phyloP scores from a whole-genome alignment of 169 alveolate genomes.

The Eimeria sp. region DNA sequence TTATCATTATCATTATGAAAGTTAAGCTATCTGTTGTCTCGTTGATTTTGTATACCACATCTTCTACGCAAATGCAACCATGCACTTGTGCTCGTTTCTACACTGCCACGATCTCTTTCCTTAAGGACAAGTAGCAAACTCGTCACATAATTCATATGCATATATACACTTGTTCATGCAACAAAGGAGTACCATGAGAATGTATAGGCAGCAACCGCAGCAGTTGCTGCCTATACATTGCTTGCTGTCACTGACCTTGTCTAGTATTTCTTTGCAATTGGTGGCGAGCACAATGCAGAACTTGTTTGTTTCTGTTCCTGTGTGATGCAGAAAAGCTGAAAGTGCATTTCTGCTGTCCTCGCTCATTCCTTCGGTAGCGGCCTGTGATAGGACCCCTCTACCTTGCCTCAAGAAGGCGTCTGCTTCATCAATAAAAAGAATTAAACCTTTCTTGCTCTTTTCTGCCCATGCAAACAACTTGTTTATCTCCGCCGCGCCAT shows the following conservation, averaged over 20 bases:
- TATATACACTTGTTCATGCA: too few species aligned
- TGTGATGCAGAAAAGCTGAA: conserved; percentile 97
- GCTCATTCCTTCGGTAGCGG: conserved; percentile 89
- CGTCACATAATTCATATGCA: too few species aligned
- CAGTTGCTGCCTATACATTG: too few species aligned
- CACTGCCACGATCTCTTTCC: background rate
- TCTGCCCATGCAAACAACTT: conserved; percentile 98
- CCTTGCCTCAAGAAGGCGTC: conserved; percentile 96
- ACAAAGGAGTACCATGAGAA: too few species aligned
- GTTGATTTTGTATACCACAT: too few species aligned
- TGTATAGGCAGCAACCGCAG: too few species aligned
- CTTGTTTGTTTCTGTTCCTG: conserved; percentile 97
- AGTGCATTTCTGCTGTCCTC: conserved; percentile 96
- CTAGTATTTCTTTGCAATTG: conserved; percentile 97
- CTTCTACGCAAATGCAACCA: background rate
- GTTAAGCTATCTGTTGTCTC: too few species aligned
- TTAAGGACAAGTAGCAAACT: too few species aligned
- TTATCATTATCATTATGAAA: too few species aligned
- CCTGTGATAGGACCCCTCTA: conserved; percentile 6
- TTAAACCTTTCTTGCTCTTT: conserved; percentile 94
- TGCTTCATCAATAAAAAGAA: conserved; percentile 99
- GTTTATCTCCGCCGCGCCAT: conserved; percentile 97
- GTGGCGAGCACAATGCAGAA: conserved; percentile 97
- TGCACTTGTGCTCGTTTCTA: too few species aligned
- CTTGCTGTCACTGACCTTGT: conserved; percentile 86